These are phyloP conservation scores for Arthrinium puccinioides DNA, from an alignment of 2,329 filamentous ascomycete species.

Conservation along the genomic window DNA sequence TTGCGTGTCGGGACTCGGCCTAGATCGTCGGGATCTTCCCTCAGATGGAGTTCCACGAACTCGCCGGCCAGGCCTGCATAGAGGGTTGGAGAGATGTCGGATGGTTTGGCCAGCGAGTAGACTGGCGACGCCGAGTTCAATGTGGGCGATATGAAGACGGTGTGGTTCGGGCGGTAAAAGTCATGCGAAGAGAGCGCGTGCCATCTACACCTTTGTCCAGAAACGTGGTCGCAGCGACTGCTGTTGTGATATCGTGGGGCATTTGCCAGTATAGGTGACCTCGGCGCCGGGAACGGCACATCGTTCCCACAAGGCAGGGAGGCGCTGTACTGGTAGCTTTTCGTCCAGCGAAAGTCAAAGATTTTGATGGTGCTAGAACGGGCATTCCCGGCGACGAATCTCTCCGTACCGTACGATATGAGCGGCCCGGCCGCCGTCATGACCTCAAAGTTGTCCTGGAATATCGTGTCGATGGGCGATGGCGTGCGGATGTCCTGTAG, in stretches of 20 bases:
- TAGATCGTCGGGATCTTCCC: constrained; percentile 8
- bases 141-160: constrained; percentile 31
- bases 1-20: background rate
- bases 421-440: constrained; percentile 38
- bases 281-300: constrained; percentile 27
- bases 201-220: constrained; percentile 34
- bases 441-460: constrained; percentile 45
- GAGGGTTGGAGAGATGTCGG: constrained; percentile 37
- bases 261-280: constrained; percentile 12
- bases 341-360: constrained; percentile 47
- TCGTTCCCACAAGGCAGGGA: constrained; percentile 35
- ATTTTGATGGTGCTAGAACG: constrained; percentile 36
- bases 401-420: constrained; percentile 40
- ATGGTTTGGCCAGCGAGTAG: constrained; percentile 40
- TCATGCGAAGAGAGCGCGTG: constrained; percentile 34
- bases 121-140: constrained; percentile 21
- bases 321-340: constrained; percentile 39
- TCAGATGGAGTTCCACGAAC: constrained; percentile 34
- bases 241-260: constrained; percentile 10
- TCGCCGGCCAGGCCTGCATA: constrained; percentile 42
- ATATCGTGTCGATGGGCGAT: constrained; percentile 37
- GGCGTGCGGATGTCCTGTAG: constrained; percentile 44
- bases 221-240: constrained; percentile 25
- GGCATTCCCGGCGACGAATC: constrained; percentile 43
- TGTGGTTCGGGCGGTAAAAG: constrained; percentile 42